Conservation (phyloP, 371 early-diverging fungal species). For the Mortierella sp. region DNA sequence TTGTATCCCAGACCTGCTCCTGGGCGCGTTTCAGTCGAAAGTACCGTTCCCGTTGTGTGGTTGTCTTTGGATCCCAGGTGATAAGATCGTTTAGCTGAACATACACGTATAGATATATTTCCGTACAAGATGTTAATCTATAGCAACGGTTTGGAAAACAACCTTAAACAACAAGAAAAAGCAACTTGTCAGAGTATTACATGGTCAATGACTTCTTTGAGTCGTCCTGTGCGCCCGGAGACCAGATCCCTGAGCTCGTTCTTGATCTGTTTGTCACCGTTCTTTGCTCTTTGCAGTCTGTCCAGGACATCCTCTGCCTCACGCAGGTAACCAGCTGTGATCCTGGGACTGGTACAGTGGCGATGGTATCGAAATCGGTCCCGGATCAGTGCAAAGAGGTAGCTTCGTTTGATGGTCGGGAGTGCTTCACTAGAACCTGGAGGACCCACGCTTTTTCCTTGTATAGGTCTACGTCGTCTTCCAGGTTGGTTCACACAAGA, state of each 20-base stretch:
- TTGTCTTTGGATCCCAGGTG: conserved; percentile 20
- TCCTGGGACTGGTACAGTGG: conserved; percentile 38
- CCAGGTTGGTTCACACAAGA: conserved; percentile 30
- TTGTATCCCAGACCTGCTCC: conserved; percentile 39
- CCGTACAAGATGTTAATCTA: too few relatives aligned
- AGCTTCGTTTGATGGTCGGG: conserved; percentile 17
- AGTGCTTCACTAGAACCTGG: conserved; percentile 26
- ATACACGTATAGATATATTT: background rate
- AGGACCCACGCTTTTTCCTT: conserved; percentile 22
- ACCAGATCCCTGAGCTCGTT: conserved; percentile 30
- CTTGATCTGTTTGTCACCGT: conserved; percentile 16
- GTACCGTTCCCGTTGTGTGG: conserved; percentile 34
- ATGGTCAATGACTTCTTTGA: conserved; percentile 41
- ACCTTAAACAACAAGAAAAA: too few relatives aligned
- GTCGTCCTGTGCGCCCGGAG: conserved; percentile 31
- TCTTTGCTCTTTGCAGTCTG: conserved; percentile 24
- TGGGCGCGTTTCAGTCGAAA: conserved; percentile 39
- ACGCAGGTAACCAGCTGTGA: conserved; percentile 15
- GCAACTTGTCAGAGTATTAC: conserved; percentile 6
- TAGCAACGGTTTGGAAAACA: too few relatives aligned
- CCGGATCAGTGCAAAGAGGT: conserved; percentile 33
- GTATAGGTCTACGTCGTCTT: conserved; percentile 19
- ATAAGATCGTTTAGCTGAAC: conserved; percentile 26
- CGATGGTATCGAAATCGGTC: conserved; percentile 35
- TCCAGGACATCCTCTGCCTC: conserved; percentile 28